Conservation (phyloP, 2,329 filamentous ascomycete species). For the Allantophomopsis cytisporea region DNA sequence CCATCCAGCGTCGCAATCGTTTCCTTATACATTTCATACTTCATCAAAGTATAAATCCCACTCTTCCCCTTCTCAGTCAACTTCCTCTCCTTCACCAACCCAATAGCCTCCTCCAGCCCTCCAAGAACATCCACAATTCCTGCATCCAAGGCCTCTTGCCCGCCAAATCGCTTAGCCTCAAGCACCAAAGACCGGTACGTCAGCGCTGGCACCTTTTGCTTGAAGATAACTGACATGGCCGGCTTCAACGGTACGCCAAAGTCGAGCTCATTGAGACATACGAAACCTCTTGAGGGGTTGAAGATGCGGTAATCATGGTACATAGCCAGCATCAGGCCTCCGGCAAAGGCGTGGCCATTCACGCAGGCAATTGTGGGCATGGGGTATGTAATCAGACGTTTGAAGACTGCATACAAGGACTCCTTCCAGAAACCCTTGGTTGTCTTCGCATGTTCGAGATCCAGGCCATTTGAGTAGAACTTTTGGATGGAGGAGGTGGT, state of each 20-base stretch:
- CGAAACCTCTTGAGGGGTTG: constrained; percentile 54
- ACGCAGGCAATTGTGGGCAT: constrained; percentile 74
- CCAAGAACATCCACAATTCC: constrained; percentile 59
- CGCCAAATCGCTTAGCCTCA: constrained; percentile 58
- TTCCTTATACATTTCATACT: constrained; percentile 63
- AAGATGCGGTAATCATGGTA: constrained; percentile 76
- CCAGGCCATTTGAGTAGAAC: constrained; percentile 77
- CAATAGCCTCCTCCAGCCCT: constrained; percentile 47
- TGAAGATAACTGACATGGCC: constrained; percentile 63
- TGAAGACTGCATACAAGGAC: constrained; percentile 50
- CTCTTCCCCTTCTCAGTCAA: constrained; percentile 48
- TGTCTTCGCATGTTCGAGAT: constrained; percentile 50
- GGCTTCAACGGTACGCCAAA: constrained; percentile 65
- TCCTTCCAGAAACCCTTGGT: constrained; percentile 47
- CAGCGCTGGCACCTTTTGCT: constrained; percentile 44
- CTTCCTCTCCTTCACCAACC: constrained; percentile 42
- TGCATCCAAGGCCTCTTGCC: constrained; percentile 44
- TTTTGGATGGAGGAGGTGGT: constrained; percentile 65
- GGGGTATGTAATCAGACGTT: constrained; percentile 54
- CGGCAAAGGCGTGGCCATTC: constrained; percentile 73
- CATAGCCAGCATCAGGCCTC: constrained; percentile 69
- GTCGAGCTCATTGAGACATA: constrained; percentile 72
- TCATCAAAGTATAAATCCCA: constrained; percentile 57
- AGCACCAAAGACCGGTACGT: constrained; percentile 53
- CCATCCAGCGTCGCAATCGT: constrained; percentile 42